A percentile compares a stretch with the other conserved stretches of the same genome.
Evolutionary conservation across 495 filamentous ascomycete genomes (phyloP).

Genomic region (Terfezia claveryi): DNA sequence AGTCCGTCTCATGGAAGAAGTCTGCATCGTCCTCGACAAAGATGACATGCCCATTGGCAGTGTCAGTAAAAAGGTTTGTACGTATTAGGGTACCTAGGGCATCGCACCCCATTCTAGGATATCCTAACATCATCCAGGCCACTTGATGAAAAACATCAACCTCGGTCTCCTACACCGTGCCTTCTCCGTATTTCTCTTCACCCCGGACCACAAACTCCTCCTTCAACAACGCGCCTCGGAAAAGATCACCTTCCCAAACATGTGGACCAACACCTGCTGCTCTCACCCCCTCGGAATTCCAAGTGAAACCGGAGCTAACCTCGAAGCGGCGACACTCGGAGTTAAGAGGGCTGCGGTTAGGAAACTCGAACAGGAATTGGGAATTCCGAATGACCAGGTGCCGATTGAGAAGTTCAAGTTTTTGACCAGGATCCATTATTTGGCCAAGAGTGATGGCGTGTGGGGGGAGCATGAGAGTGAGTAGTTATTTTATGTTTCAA

Average conservation of each 20-base stretch:
- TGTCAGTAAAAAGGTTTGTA: conserved; percentile 96
- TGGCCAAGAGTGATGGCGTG: conserved; percentile 85
- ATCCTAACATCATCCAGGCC: conserved; percentile 33
- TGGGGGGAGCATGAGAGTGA: conserved; percentile 98
- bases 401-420: conserved; percentile 80
- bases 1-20: conserved; percentile 94
- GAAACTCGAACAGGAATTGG: conserved; percentile 85
- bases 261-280: conserved; percentile 99
- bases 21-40: conserved; percentile 90
- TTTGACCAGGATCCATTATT: conserved; percentile 93
- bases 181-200: conserved; percentile 95
- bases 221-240: conserved; percentile 88
- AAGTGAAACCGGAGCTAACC: conserved; percentile 67
- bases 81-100: conserved; percentile 16
- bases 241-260: conserved; percentile 98
- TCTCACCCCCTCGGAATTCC: conserved; percentile 87
- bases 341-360: conserved; percentile 79
- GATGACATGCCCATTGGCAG: conserved; percentile 87
- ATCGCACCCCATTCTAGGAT: too few relatives aligned
- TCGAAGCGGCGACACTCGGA: conserved; percentile 57
- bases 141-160: conserved; percentile 96
- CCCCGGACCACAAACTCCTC: conserved; percentile 61
- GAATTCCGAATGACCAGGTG: conserved; percentile 78
- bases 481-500: conserved; percentile 14
- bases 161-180: conserved; percentile 86